Conservation (phyloP, 495 filamentous ascomycete genomes). For the Trichocladium uniseriatum region DNA sequence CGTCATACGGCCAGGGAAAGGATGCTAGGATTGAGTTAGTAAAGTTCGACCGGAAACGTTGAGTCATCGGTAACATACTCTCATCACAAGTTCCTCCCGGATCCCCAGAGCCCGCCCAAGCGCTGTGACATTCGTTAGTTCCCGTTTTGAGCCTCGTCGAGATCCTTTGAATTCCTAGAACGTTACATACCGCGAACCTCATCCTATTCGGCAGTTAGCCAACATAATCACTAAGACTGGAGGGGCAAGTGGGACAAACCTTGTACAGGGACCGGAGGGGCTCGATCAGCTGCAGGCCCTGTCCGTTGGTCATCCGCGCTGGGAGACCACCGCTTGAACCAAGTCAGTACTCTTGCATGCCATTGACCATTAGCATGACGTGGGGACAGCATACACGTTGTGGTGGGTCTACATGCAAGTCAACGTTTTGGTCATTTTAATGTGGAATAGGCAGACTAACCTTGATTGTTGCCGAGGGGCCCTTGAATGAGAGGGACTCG, state of each 20-base stretch:
- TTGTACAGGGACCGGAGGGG: constrained; percentile 77
- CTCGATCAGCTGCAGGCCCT: constrained; percentile 42
- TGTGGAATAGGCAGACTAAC: neutral
- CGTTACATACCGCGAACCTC: constrained; percentile 14
- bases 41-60: neutral
- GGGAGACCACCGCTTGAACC: constrained; percentile 49
- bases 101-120: constrained; percentile 15
- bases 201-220: constrained; percentile 36
- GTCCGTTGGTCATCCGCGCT: constrained; percentile 26
- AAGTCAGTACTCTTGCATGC: neutral
- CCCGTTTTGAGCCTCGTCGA: neutral
- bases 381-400: constrained; percentile 27
- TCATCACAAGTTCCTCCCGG: constrained; percentile 17
- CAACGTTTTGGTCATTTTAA: neutral
- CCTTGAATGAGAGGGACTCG: constrained; percentile 74
- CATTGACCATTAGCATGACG: neutral
- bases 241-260: constrained; percentile 37
- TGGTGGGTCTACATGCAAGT: constrained; percentile 11
- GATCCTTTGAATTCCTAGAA: neutral
- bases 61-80: neutral
- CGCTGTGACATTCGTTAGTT: constrained; percentile 6
- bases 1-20: constrained; percentile 47
- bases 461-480: constrained; percentile 74
- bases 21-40: constrained; percentile 40
- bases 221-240: neutral